A percentile compares a stretch with the other conserved stretches of the same genome.
These are phyloP conservation scores for Paraconiothyrium brasiliense DNA, from an alignment of 2,329 filamentous ascomycete genomes.

Conservation along the genomic window DNA sequence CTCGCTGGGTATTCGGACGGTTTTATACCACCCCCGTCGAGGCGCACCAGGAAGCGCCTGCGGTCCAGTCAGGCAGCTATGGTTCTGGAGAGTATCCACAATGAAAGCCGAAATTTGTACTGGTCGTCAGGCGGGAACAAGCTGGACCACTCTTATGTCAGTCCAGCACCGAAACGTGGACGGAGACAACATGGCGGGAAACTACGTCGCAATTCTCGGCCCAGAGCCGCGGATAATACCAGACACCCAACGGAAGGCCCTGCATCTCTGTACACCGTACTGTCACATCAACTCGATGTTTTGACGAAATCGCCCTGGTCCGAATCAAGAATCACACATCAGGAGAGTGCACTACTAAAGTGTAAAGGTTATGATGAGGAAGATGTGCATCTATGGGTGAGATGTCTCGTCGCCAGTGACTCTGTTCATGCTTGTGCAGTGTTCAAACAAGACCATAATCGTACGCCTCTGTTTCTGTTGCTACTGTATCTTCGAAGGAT, in stretches of 20 bases:
- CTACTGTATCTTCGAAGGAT: slow-evolving; percentile 44
- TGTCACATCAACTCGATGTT: slow-evolving; percentile 37
- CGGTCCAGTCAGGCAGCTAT: slow-evolving; percentile 32
- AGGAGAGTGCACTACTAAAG: slow-evolving; percentile 33
- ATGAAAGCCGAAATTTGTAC: slow-evolving; percentile 32
- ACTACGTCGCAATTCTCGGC: not conserved
- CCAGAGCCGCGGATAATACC: not conserved
- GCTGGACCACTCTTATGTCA: slow-evolving; percentile 27
- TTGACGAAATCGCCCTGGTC: slow-evolving; percentile 17
- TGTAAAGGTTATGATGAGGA: slow-evolving; percentile 26
- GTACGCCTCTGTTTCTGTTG: slow-evolving; percentile 43
- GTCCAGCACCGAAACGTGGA: slow-evolving; percentile 1
- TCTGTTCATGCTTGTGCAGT: slow-evolving; percentile 31
- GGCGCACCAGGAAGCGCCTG: slow-evolving; percentile 26
- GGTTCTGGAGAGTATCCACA: slow-evolving; percentile 33
- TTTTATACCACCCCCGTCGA: slow-evolving; percentile 26
- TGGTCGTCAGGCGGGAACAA: slow-evolving; percentile 18
- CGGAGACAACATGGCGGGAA: slow-evolving; percentile 10
- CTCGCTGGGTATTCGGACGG: not conserved
- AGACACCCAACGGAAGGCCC: slow-evolving; percentile 6
- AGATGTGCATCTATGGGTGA: slow-evolving; percentile 37
- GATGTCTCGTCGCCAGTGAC: slow-evolving; percentile 27
- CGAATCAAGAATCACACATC: slow-evolving; percentile 22
- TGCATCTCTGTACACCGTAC: slow-evolving; percentile 35
- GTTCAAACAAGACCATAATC: slow-evolving; percentile 25